Evolutionary conservation across 768 basidiomycete species (phyloP).

Genomic region (Austroboletus festivus): DNA sequence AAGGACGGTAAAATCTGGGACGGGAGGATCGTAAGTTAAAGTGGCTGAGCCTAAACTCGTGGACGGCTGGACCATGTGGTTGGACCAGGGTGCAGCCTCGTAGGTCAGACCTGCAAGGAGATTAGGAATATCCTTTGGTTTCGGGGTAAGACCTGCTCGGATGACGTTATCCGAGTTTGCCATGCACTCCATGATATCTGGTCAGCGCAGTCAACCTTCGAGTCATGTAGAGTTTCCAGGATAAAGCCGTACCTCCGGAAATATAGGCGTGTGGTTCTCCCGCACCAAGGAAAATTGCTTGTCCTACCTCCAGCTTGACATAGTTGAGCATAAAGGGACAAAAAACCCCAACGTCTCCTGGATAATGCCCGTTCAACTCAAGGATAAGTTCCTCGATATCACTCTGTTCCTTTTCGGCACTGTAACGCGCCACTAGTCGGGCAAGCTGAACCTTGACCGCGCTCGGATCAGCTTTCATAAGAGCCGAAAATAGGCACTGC

Average conservation of each 20-base stretch:
- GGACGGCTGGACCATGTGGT: constrained; percentile 66
- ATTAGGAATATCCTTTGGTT: constrained; percentile 90
- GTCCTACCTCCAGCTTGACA: constrained; percentile 71
- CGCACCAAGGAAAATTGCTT: constrained; percentile 93
- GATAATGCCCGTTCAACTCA: constrained; percentile 69
- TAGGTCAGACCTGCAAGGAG: constrained; percentile 88
- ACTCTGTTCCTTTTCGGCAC: constrained; percentile 41
- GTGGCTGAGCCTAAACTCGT: constrained; percentile 42
- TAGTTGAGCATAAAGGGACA: constrained; percentile 90
- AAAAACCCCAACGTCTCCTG: constrained; percentile 89
- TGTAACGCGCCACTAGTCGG: constrained; percentile 62
- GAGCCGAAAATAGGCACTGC: constrained; percentile 71
- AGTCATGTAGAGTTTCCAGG: not conserved
- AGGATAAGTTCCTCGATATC: constrained; percentile 62
- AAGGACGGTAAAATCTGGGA: constrained; percentile 90
- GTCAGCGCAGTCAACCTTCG: constrained; percentile 3
- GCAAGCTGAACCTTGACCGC: constrained; percentile 53
- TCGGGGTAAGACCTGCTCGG: constrained; percentile 95
- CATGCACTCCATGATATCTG: constrained; percentile 99
- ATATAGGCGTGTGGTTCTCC: constrained; percentile 98
- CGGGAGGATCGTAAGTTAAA: constrained; percentile 83
- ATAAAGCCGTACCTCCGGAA: constrained; percentile 65
- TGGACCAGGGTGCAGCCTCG: constrained; percentile 58
- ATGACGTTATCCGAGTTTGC: constrained; percentile 99
- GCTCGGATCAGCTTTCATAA: constrained; percentile 75